Evolutionary conservation across 495 filamentous ascomycete genomes (phyloP).

Genomic region (Aspergillus biplanus): DNA sequence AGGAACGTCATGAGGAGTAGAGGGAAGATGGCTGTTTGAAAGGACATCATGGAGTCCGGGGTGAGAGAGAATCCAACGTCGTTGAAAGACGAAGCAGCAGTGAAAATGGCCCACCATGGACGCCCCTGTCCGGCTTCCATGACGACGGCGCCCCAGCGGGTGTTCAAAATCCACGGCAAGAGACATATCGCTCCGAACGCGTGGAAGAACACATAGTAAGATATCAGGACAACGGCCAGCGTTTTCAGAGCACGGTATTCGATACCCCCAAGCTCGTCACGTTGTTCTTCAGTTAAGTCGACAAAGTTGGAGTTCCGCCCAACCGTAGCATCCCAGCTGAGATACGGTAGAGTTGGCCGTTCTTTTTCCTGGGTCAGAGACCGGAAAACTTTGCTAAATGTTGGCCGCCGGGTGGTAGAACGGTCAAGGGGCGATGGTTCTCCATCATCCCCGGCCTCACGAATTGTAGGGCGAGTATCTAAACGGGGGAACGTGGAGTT

Average conservation of each 20-base stretch:
- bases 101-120: constrained; percentile 93
- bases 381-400: constrained; percentile 40
- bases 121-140: constrained; percentile 61
- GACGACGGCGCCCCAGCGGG: constrained; percentile 63
- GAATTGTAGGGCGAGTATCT: constrained; percentile 43
- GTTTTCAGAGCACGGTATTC: constrained; percentile 93
- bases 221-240: constrained; percentile 71
- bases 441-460: constrained; percentile 37
- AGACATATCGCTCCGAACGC: constrained; percentile 72
- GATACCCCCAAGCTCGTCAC: constrained; percentile 91
- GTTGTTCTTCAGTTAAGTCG: constrained; percentile 83
- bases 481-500: constrained; percentile 44
- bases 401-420: constrained; percentile 35
- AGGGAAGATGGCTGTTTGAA: constrained; percentile 73
- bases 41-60: constrained; percentile 89
- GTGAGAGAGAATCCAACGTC: constrained; percentile 87
- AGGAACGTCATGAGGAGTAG: constrained; percentile 77
- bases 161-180: constrained; percentile 76
- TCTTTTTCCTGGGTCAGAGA: constrained; percentile 49
- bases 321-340: constrained; percentile 91
- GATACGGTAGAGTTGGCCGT: constrained; percentile 71
- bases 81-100: constrained; percentile 81
- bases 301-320: constrained; percentile 91
- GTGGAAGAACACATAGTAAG: constrained; percentile 78
- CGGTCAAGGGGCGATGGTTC: constrained; percentile 28